Conservation (phyloP, 495 filamentous ascomycete genomes). For the Daldinia loculata region DNA sequence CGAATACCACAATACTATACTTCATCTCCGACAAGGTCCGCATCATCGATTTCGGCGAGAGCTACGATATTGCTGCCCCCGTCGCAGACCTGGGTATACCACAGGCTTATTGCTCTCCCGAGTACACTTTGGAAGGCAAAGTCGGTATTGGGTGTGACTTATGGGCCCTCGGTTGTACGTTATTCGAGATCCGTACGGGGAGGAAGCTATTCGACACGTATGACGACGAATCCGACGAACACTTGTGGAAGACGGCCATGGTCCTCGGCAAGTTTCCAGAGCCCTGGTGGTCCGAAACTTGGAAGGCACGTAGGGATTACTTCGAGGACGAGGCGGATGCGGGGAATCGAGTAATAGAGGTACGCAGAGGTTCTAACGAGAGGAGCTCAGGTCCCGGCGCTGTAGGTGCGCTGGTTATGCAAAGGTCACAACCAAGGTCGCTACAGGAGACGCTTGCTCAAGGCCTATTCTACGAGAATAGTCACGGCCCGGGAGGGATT, state of each 20-base stretch:
- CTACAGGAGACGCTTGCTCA: conserved; percentile 25
- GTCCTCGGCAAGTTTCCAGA: conserved; percentile 47
- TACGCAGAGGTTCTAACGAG: background rate
- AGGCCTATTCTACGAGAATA: conserved; percentile 13
- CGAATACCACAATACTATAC: background rate
- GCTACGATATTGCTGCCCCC: conserved; percentile 35
- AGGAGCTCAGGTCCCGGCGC: too few species aligned
- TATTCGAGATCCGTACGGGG: conserved; percentile 50
- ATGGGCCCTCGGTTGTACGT: conserved; percentile 47
- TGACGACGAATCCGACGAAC: conserved; percentile 41
- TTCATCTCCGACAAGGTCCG: conserved; percentile 33
- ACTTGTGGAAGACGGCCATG: conserved; percentile 40
- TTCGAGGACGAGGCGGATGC: conserved; percentile 38
- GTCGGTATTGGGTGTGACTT: conserved; percentile 12
- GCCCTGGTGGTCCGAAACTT: conserved; percentile 47
- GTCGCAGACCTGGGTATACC: conserved; percentile 35
- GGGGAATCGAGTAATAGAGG: conserved; percentile 12
- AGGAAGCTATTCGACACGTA: conserved; percentile 38
- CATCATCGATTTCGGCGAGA: conserved; percentile 48
- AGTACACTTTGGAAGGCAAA: conserved; percentile 42
- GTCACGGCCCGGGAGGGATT: background rate
- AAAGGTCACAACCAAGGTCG: conserved; percentile 4
- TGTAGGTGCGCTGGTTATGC: background rate
- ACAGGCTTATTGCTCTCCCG: conserved; percentile 44
- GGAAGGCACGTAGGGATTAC: conserved; percentile 30